These are phyloP conservation scores for Populus deltoides DNA, from an alignment of 345 rosid species.

Conservation along the genomic window DNA sequence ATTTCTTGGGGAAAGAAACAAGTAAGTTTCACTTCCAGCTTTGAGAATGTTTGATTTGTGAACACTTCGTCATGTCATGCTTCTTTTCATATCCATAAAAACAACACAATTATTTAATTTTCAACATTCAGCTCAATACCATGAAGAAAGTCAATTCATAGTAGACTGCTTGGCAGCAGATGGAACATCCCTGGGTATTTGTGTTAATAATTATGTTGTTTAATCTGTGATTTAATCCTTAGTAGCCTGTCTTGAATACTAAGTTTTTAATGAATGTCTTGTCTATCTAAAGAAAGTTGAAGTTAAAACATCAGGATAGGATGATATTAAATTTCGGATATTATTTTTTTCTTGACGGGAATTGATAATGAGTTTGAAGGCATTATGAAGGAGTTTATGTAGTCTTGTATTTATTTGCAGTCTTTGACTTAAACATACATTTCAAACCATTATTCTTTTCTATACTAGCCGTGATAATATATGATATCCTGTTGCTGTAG, in stretches of 20 bases:
- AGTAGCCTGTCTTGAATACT: neutral
- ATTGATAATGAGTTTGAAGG: neutral
- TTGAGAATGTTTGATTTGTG: constrained; percentile 2
- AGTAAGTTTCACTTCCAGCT: constrained; percentile 37
- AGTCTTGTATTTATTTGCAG: neutral
- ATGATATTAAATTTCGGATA: neutral
- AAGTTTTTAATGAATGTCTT: neutral
- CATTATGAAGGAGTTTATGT: neutral
- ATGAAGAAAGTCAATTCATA: neutral
- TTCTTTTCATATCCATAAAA: constrained; percentile 12
- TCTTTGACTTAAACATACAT: neutral
- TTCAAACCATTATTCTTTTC: neutral
- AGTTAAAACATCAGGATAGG: neutral
- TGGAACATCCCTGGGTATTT: neutral
- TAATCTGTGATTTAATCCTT: neutral
- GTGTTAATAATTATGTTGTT: neutral
- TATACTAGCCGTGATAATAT: constrained; percentile 9
- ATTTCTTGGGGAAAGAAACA: constrained; percentile 86
- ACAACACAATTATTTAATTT: neutral
- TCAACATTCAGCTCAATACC: neutral
- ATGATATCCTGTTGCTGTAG: constrained; percentile 39
- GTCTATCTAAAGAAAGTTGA: neutral
- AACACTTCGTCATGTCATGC: neutral
- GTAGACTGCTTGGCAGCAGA: neutral
- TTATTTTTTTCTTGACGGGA: neutral